A percentile compares a stretch with the other conserved stretches of the same genome.
Evolutionary conservation across 2,329 filamentous ascomycete genomes (phyloP).

Genomic region (Leptographium wingfieldii): DNA sequence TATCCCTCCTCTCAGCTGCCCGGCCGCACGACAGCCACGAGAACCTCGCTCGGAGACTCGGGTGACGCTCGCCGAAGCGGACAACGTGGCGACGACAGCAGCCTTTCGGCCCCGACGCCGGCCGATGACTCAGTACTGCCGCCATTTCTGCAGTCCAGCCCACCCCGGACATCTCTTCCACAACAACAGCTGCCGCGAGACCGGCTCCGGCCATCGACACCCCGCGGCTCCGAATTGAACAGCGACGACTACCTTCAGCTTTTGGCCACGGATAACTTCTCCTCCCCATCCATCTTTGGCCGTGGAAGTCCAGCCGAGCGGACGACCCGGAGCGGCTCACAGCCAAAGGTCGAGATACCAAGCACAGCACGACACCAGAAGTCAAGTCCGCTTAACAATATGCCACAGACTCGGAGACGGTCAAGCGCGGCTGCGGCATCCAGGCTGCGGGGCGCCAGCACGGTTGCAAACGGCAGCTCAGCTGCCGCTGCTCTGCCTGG

Average conservation of each 20-base stretch:
- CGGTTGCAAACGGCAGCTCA: neutral
- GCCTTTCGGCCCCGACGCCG: neutral
- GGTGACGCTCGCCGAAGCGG: neutral
- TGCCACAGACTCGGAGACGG: conserved; percentile 7
- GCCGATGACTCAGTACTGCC: neutral
- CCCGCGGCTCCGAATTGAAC: neutral
- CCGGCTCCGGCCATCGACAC: neutral
- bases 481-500: neutral
- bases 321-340: neutral
- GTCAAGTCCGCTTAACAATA: neutral
- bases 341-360: neutral
- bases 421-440: neutral
- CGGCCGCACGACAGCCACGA: neutral
- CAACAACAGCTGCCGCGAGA: neutral
- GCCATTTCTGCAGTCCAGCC: neutral
- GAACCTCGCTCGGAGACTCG: neutral
- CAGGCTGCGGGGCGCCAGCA: neutral
- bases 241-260: conserved; percentile 2
- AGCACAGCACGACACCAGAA: neutral
- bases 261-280: conserved; percentile 1
- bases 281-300: conserved; percentile 6
- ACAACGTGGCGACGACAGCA: neutral
- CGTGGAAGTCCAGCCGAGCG: neutral
- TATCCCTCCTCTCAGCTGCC: neutral
- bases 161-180: neutral